Conservation (phyloP, 331 rosid genomes). For the Spiraea crenata region DNA sequence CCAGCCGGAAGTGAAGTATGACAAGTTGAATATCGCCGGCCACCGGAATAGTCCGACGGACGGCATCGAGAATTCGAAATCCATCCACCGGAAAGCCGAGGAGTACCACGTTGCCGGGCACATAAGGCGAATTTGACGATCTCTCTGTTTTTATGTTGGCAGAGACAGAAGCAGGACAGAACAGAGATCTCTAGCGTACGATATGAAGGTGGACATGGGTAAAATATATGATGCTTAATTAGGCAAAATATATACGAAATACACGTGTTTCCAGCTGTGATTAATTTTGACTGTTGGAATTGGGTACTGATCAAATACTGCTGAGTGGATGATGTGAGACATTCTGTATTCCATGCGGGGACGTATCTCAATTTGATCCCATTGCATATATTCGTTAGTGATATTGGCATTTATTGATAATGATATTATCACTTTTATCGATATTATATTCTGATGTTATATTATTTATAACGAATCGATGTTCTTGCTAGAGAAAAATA, state of each 20-base stretch:
- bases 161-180: not conserved
- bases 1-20: constrained; percentile 41
- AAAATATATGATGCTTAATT: not conserved
- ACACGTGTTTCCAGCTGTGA: constrained; percentile 12
- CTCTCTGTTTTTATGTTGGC: not conserved
- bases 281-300: constrained; percentile 1
- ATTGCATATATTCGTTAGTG: too few relatives aligned
- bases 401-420: too few relatives aligned
- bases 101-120: constrained; percentile 39
- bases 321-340: not conserved
- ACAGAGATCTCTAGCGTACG: not conserved
- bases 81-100: constrained; percentile 56
- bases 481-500: too few relatives aligned
- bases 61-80: constrained; percentile 35
- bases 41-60: constrained; percentile 34
- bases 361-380: too few relatives aligned
- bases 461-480: too few relatives aligned
- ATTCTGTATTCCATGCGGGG: not conserved
- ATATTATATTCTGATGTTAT: too few relatives aligned
- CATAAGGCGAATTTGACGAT: constrained; percentile 8
- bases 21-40: constrained; percentile 27
- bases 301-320: not conserved
- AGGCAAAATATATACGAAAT: not conserved
- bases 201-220: not conserved
- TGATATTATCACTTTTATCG: too few relatives aligned